These are phyloP conservation scores for Mycena capillaripes DNA, from an alignment of 768 basidiomycete genomes.

Conservation along the genomic window DNA sequence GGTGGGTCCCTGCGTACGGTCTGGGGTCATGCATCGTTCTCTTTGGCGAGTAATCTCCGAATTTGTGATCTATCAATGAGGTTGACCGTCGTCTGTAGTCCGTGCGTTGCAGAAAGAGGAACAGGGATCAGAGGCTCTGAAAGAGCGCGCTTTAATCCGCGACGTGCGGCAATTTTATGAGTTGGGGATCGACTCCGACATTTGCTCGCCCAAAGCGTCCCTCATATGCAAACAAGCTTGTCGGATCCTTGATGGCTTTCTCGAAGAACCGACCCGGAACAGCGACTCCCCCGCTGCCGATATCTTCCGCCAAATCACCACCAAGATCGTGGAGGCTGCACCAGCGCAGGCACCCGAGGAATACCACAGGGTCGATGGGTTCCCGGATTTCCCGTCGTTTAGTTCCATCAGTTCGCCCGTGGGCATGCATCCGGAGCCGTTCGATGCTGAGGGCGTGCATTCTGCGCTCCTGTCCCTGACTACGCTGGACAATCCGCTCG, in stretches of 20 bases:
- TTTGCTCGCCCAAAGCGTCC: neutral
- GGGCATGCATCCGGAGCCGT: neutral
- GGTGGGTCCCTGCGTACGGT: constrained; percentile 19
- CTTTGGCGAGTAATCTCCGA: neutral
- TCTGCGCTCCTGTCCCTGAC: constrained; percentile 18
- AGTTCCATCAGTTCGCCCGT: constrained; percentile 8
- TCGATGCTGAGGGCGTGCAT: constrained; percentile 10
- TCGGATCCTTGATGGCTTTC: constrained; percentile 16
- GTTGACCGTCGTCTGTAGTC: neutral
- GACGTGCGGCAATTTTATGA: constrained; percentile 19
- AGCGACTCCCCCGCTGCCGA: constrained; percentile 11
- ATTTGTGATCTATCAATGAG: neutral
- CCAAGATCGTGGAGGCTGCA: neutral
- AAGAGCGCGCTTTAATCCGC: constrained; percentile 19
- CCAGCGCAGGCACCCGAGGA: neutral
- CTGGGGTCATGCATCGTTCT: constrained; percentile 15
- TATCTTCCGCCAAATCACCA: constrained; percentile 19
- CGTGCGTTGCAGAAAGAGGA: constrained; percentile 21
- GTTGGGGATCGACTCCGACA: neutral
- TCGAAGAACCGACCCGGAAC: neutral
- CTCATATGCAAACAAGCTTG: constrained; percentile 16
- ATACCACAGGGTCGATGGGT: constrained; percentile 6
- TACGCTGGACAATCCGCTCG: neutral
- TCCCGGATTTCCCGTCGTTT: constrained; percentile 22
- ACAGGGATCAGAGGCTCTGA: constrained; percentile 9